A percentile compares a stretch with the other conserved stretches of the same genome.
Evolutionary conservation across 805 yeast species (phyloP).

Genomic region (Maudiozyma barnettii): DNA sequence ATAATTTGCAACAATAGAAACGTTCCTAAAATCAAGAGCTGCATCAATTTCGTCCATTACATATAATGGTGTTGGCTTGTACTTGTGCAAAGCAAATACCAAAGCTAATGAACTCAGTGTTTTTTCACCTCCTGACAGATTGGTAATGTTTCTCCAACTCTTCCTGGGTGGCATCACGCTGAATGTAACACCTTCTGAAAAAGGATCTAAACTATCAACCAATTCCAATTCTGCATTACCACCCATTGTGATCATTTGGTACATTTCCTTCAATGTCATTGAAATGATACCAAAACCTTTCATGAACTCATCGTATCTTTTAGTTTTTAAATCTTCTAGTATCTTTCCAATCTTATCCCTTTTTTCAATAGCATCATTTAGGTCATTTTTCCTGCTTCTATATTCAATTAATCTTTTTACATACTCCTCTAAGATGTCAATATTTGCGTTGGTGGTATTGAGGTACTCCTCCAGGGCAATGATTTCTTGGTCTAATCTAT

Average conservation of each 20-base stretch:
- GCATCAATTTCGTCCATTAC: constrained; percentile 99
- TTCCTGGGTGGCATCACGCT: constrained; percentile 99
- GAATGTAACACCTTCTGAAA: constrained; percentile 90
- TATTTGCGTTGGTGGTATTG: constrained; percentile 51
- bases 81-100: constrained; percentile 91
- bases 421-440: constrained; percentile 70
- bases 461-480: constrained; percentile 46
- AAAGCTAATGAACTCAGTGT: constrained; percentile 89
- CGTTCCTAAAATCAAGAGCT: constrained; percentile 93
- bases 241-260: constrained; percentile 97
- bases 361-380: constrained; percentile 54
- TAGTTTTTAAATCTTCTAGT: constrained; percentile 62
- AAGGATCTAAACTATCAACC: constrained; percentile 95
- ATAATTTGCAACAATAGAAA: constrained; percentile 93
- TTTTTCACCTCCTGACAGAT: constrained; percentile 95
- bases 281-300: constrained; percentile 83
- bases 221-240: constrained; percentile 96
- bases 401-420: constrained; percentile 58
- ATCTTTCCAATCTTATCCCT: constrained; percentile 55
- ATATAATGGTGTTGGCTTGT: constrained; percentile 92
- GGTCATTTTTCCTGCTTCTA: constrained; percentile 49
- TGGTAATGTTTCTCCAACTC: constrained; percentile 92
- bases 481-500: constrained; percentile 42
- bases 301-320: constrained; percentile 83
- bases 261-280: constrained; percentile 86